Conservation (phyloP, 768 basidiomycete species). For the Suillus paluster region DNA sequence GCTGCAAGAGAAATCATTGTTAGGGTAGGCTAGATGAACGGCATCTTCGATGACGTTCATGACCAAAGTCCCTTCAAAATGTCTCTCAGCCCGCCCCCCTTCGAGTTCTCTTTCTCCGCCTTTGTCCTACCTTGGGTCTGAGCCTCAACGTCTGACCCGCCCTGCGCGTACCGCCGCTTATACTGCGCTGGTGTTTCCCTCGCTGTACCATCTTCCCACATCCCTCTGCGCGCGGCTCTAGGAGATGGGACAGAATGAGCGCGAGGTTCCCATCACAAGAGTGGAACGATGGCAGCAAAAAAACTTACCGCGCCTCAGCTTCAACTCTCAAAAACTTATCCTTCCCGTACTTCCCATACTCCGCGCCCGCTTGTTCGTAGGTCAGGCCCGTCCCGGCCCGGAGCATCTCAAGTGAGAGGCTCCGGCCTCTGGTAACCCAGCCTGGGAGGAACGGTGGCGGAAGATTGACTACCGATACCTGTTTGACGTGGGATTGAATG, state of each 20-base stretch:
- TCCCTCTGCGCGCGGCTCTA: slow-evolving; percentile 68
- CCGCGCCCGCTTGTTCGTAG: slow-evolving; percentile 80
- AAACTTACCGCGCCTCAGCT: slow-evolving; percentile 65
- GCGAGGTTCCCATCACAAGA: not conserved
- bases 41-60: not conserved
- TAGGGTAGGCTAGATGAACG: not conserved
- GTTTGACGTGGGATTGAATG: slow-evolving; percentile 5
- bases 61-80: slow-evolving; percentile 8
- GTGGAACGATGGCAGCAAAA: not conserved
- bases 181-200: slow-evolving; percentile 80
- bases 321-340: slow-evolving; percentile 67
- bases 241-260: not conserved
- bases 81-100: not conserved
- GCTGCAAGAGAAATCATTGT: too few relatives aligned
- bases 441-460: slow-evolving; percentile 58
- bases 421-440: slow-evolving; percentile 41
- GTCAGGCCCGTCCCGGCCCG: slow-evolving; percentile 75
- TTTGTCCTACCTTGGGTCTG: not conserved
- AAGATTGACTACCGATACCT: slow-evolving; percentile 73
- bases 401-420: slow-evolving; percentile 75
- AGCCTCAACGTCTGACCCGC: not conserved
- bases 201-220: slow-evolving; percentile 64
- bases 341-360: slow-evolving; percentile 73
- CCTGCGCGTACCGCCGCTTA: slow-evolving; percentile 64
- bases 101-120: not conserved